Evolutionary conservation across 768 basidiomycete species (phyloP).

Genomic region (Fomitopsis serialis): DNA sequence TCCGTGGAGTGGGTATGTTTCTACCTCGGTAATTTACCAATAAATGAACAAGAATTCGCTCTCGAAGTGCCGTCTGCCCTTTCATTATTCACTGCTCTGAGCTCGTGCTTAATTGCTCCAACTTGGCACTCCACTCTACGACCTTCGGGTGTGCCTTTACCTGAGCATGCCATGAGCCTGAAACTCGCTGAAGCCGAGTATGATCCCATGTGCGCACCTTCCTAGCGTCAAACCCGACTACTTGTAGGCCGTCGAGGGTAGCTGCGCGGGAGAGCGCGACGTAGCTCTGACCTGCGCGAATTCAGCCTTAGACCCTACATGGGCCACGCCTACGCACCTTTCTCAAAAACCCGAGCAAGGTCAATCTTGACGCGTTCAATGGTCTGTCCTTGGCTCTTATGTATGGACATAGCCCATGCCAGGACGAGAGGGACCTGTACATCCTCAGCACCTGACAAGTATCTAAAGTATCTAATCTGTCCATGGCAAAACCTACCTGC

Average conservation of each 20-base stretch:
- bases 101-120: slow-evolving; percentile 15
- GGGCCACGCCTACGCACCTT: slow-evolving; percentile 25
- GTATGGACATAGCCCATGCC: slow-evolving; percentile 75
- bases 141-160: slow-evolving; percentile 41
- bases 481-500: too few species aligned
- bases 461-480: too few species aligned
- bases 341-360: slow-evolving; percentile 61
- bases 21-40: neutral
- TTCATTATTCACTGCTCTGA: neutral
- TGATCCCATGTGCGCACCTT: slow-evolving; percentile 31
- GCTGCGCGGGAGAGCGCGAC: slow-evolving; percentile 49
- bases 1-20: neutral
- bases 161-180: slow-evolving; percentile 17
- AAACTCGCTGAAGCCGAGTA: neutral
- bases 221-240: slow-evolving; percentile 45
- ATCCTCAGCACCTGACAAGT: neutral
- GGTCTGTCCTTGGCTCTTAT: slow-evolving; percentile 76
- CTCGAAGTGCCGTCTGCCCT: neutral
- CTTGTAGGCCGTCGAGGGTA: slow-evolving; percentile 48
- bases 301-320: neutral
- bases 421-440: slow-evolving; percentile 65
- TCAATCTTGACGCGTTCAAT: slow-evolving; percentile 62
- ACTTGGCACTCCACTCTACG: slow-evolving; percentile 35
- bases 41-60: neutral
- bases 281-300: slow-evolving; percentile 37